These are phyloP conservation scores for Peribolospora baueri DNA, from an alignment of 768 basidiomycete species.

Conservation along the genomic window DNA sequence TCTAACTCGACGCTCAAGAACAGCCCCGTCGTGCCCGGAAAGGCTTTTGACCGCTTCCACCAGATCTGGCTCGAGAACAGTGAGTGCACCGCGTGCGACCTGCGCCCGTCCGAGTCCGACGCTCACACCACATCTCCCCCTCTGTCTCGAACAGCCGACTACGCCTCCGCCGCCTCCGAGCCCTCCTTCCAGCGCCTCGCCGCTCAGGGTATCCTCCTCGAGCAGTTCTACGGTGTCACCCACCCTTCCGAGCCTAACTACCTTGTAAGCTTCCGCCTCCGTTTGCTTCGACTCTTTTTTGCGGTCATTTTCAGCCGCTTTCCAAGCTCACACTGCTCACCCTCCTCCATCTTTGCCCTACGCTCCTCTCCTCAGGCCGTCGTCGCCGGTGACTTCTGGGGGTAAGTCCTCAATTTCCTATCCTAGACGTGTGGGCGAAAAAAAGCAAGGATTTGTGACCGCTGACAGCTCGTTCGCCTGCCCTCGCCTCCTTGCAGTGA, in stretches of 20 bases:
- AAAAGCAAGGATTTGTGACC: too few relatives aligned
- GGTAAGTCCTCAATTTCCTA: constrained; percentile 8
- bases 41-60: constrained; percentile 28
- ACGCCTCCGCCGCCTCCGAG: background rate
- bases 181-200: background rate
- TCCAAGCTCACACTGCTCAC: background rate
- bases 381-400: constrained; percentile 29
- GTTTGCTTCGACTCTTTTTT: too few relatives aligned
- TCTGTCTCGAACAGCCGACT: constrained; percentile 13
- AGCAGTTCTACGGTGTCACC: background rate
- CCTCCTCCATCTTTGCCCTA: too few relatives aligned
- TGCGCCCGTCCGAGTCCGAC: constrained; percentile 39
- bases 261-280: background rate
- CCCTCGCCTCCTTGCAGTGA: too few relatives aligned
- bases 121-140: constrained; percentile 25
- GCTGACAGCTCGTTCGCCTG: too few relatives aligned
- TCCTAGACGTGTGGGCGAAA: too few relatives aligned
- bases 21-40: constrained; percentile 22
- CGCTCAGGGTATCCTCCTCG: background rate
- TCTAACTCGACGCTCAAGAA: constrained; percentile 27
- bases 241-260: background rate
- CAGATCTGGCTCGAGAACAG: constrained; percentile 41
- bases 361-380: too few relatives aligned
- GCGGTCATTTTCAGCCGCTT: background rate
- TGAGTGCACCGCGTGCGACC: constrained; percentile 15